Conservation (phyloP, 345 rosid species). For the Erysimum cheiranthoides region DNA sequence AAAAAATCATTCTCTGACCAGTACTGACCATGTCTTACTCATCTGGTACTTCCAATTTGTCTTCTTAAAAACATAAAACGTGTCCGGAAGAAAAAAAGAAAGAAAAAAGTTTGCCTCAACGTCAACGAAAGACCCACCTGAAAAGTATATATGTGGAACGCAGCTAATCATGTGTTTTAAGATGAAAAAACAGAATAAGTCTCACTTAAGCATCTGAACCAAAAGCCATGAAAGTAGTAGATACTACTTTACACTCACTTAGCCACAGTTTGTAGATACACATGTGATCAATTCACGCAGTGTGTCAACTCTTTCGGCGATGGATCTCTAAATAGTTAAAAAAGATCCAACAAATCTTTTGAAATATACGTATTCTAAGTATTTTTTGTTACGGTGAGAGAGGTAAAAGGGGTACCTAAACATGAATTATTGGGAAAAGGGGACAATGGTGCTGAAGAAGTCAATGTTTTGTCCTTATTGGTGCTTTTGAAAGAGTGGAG, state of each 20-base stretch:
- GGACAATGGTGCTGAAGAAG: slow-evolving; percentile 28
- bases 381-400: not conserved
- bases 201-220: slow-evolving; percentile 35
- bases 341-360: not conserved
- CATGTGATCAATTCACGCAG: slow-evolving; percentile 5
- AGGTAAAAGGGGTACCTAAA: slow-evolving; percentile 14
- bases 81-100: not conserved
- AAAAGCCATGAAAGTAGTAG: slow-evolving; percentile 26
- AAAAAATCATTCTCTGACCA: slow-evolving; percentile 43
- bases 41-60: slow-evolving; percentile 24
- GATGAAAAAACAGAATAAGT: slow-evolving; percentile 10
- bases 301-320: slow-evolving; percentile 19
- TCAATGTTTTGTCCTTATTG: slow-evolving; percentile 43
- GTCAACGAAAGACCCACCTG: slow-evolving; percentile 41
- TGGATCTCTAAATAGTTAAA: not conserved
- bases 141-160: slow-evolving; percentile 32
- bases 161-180: slow-evolving; percentile 39
- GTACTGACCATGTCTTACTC: slow-evolving; percentile 34
- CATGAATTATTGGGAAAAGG: slow-evolving; percentile 17
- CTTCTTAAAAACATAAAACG: slow-evolving; percentile 2
- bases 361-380: not conserved
- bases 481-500: slow-evolving; percentile 37
- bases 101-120: slow-evolving; percentile 20
- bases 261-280: slow-evolving; percentile 32
- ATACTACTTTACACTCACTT: slow-evolving; percentile 25